A percentile compares a stretch with the other conserved stretches of the same genome.
Evolutionary conservation across 2,329 filamentous ascomycete genomes (phyloP).

Genomic region (Chrysoporthe cubensis): DNA sequence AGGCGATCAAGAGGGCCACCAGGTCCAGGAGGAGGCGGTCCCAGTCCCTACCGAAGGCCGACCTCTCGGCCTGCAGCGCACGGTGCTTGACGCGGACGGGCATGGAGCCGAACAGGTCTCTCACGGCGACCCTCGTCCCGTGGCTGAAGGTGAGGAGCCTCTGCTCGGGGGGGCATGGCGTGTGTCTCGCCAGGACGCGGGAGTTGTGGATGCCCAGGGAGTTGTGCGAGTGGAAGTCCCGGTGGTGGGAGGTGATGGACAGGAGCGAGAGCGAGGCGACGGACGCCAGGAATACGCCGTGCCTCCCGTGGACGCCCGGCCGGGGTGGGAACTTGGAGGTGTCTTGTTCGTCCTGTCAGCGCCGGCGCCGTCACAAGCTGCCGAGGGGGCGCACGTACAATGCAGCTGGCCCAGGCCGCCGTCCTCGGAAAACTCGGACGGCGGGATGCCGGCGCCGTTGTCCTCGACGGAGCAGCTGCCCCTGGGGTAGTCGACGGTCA

Average conservation of each 20-base stretch:
- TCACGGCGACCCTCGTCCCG: conserved; percentile 77
- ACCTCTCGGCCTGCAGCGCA: conserved; percentile 54
- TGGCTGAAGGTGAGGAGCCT: conserved; percentile 58
- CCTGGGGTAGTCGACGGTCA: conserved; percentile 74
- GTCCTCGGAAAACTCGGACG: conserved; percentile 69
- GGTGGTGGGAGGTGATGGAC: conserved; percentile 73
- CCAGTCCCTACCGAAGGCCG: conserved; percentile 66
- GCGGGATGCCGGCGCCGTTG: conserved; percentile 77
- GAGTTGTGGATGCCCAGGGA: conserved; percentile 73
- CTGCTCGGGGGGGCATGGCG: conserved; percentile 63
- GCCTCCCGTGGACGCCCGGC: conserved; percentile 62
- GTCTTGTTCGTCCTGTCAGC: conserved; percentile 51
- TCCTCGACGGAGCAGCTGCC: conserved; percentile 84
- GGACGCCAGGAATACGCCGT: conserved; percentile 78
- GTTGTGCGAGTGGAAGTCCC: conserved; percentile 62
- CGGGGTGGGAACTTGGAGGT: conserved; percentile 71
- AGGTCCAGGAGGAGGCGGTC: conserved; percentile 62
- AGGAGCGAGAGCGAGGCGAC: conserved; percentile 77
- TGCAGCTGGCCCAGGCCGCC: conserved; percentile 76
- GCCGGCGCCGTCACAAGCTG: conserved; percentile 22
- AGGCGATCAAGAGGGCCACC: conserved; percentile 71
- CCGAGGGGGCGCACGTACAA: conserved; percentile 54
- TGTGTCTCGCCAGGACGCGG: conserved; percentile 64
- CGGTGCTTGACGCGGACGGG: conserved; percentile 88
- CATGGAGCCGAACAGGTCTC: conserved; percentile 86